Evolutionary conservation across 169 alveolate species (phyloP), one percentile per base, ranked within the genome.

Genomic region (Eimeria necatrix): DNA sequence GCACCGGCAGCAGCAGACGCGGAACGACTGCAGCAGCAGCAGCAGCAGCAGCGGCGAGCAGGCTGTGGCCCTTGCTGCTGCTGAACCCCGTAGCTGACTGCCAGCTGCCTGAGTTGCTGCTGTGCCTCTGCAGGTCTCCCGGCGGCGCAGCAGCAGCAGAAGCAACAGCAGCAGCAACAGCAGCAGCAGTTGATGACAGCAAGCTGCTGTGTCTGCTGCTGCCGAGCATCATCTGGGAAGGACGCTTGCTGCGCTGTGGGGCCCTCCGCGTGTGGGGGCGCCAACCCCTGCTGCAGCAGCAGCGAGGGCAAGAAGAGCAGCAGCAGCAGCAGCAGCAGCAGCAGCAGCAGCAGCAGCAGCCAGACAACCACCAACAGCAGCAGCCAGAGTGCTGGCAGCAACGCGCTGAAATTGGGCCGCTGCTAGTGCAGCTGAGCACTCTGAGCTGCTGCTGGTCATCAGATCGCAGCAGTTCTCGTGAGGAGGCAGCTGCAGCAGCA

Each of bases 51-150:
- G 90, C 90, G 52, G 90, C 90, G 22, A 14, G 53, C 6, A 46
- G 73, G 90, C 71, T 80, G 71, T 49, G 90, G 73, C 73, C 90
- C 8, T 26, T 80, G 71, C 90, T 80, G 90, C 73, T 80, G 90
- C 90, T 80, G 52, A 71, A 80, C 14, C 90, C 90, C 18, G n/a
- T n/a, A 51, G 90, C 90, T 4, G 90, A 80, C 90, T 80, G 90
- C 90, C 48, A n/a, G 18, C 71, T 49, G 90, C 90, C 90, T 49
- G 64, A 80, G 90, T 3, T 80, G 68, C 53, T 80, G 68, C 90
- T 80, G 90, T 53, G 52, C 16, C 41, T 80, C 90, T 80, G 90
- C 90, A 80, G 51, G 10, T 52, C 41, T 4, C 90, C 90, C 16
- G 53, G 20, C 18, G 52, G 73, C 48, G 73, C 71, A 22, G 90